Conservation (phyloP, 306 rosid species). For the Crotalaria pallida region DNA sequence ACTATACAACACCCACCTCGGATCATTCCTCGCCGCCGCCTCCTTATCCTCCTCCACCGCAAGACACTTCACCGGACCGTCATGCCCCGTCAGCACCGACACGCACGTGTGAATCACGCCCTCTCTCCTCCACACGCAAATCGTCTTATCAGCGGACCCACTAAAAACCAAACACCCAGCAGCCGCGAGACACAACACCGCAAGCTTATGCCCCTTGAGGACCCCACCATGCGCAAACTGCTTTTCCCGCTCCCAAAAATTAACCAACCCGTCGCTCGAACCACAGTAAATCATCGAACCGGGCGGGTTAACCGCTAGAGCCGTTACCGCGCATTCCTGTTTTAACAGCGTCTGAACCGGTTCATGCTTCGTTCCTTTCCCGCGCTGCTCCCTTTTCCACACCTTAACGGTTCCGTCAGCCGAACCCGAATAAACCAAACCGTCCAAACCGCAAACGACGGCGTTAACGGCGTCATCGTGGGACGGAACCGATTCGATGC, state of each 20-base stretch:
- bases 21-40: background rate
- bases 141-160: conserved; percentile 82
- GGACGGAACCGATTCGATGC: conserved; percentile 62
- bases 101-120: conserved; percentile 64
- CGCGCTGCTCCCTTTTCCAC: conserved; percentile 49
- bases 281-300: conserved; percentile 65
- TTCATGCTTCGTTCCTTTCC: conserved; percentile 47
- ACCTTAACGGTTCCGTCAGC: conserved; percentile 88
- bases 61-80: conserved; percentile 83
- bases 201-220: conserved; percentile 72
- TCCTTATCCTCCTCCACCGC: conserved; percentile 59
- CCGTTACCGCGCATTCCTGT: conserved; percentile 85
- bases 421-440: conserved; percentile 58
- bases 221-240: conserved; percentile 57
- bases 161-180: conserved; percentile 62
- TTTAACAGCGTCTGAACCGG: conserved; percentile 47
- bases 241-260: conserved; percentile 66
- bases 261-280: conserved; percentile 77
- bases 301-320: conserved; percentile 43
- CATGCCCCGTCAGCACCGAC: conserved; percentile 69
- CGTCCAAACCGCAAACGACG: conserved; percentile 47
- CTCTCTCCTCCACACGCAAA: conserved; percentile 79
- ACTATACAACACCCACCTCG: conserved; percentile 68
- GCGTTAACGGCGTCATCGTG: conserved; percentile 86
- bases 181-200: conserved; percentile 63